Conservation (phyloP, 768 basidiomycete species). For the Mycena maculata region DNA sequence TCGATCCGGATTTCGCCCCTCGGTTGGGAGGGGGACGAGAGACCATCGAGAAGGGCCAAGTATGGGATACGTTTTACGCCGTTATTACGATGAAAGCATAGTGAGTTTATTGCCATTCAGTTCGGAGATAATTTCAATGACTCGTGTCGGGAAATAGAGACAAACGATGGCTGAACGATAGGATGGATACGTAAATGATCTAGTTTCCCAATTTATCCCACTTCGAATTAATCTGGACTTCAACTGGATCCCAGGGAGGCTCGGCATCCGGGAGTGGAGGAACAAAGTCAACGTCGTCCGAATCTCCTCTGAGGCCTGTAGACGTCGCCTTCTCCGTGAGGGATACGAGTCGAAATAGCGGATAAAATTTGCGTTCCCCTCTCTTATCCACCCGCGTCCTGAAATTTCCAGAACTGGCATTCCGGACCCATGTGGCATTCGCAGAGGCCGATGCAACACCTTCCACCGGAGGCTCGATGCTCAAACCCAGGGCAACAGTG, state of each 20-base stretch:
- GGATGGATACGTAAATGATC: neutral
- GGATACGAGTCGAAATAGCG: constrained; percentile 45
- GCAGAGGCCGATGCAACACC: constrained; percentile 31
- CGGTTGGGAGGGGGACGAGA: neutral
- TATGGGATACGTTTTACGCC: neutral
- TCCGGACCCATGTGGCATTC: constrained; percentile 39
- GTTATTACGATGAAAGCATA: neutral
- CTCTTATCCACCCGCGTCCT: constrained; percentile 38
- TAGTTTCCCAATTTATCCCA: neutral
- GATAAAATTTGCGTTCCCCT: constrained; percentile 40
- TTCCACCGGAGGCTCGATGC: constrained; percentile 33
- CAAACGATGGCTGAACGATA: too few species aligned
- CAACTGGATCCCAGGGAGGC: constrained; percentile 6
- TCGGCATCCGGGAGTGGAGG: constrained; percentile 14
- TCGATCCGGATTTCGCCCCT: neutral
- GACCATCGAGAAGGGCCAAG: neutral
- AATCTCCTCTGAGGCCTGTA: constrained; percentile 25
- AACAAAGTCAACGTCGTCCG: neutral
- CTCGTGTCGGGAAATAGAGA: too few species aligned
- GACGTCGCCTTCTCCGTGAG: constrained; percentile 35
- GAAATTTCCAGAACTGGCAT: constrained; percentile 40
- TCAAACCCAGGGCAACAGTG: constrained; percentile 42
- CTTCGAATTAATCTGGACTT: neutral
- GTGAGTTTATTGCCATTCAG: too few species aligned
- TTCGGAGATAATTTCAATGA: too few species aligned